Evolutionary conservation across 345 rosid species (phyloP), one percentile per base, ranked within the genome.

Genomic region (Anacardium occidentale): DNA sequence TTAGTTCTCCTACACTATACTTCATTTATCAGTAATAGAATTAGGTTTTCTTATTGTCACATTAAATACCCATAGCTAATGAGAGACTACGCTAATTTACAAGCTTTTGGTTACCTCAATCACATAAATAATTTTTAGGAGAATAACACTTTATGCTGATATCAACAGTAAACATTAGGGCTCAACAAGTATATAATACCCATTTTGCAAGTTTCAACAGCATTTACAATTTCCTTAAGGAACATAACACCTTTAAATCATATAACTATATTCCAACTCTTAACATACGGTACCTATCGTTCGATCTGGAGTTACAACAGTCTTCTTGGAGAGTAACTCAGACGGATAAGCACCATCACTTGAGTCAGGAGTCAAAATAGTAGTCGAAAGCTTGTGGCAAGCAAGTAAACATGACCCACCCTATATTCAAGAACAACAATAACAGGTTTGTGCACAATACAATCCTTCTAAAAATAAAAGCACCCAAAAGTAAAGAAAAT

Each of bases 351-450:
- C 61, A 76, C 75, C 85, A 70, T 76, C 81, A 56, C 80, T 80
- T 6, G 91, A 83, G 77, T 85, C 83, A 59, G 90, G 89, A 65
- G 90, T 92, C 78, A 89, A 59, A 32, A 87, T 55, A 40, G 80
- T 74, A 29, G 93, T 82, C 0, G 90, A 85, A 68, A 91, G 74
- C 79, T 77, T 88, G 68, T 87, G 80, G 52, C 40, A 48, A 22
- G 81, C 76, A 66, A 83, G 53, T 60, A 77, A 84, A 75, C 82
- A 63, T 32, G 71, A 55, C 54, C 80, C 85, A 17, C 70, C 81
- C 95, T 91, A 62, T 79, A 84, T 64, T 22, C 50, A 69, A 59
- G 25, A 62, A 64, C 9, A 42, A 44, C 14, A 64, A 12, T 64
- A 22, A 42, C 51, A 56, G 44, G 29, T 29, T 47, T 26, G 5